Evolutionary conservation across 345 rosid genomes (phyloP).

Genomic region (Mallotus nudiflorus): DNA sequence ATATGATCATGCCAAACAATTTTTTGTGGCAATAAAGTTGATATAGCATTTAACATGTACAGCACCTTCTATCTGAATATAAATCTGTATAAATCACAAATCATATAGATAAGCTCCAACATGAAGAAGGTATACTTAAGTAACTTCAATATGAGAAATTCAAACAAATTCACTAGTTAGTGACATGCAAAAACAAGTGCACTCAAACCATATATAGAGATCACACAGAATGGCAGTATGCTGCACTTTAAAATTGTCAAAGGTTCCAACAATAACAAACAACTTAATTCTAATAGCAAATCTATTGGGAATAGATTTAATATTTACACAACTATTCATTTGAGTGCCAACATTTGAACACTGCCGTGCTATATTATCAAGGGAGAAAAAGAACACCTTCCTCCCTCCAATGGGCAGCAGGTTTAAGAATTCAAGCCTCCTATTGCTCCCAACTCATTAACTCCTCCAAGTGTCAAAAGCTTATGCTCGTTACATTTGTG

Average conservation of each 20-base stretch:
- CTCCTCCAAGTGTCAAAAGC: constrained; percentile 2
- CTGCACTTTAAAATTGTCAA: neutral
- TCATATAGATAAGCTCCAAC: neutral
- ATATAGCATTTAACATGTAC: constrained; percentile 1
- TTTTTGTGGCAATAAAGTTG: constrained; percentile 4
- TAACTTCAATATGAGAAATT: neutral
- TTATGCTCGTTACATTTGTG: neutral
- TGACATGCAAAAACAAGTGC: neutral
- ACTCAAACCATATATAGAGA: constrained; percentile 8
- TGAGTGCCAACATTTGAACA: neutral
- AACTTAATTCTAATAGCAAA: neutral
- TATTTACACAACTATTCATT: neutral
- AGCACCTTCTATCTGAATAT: neutral
- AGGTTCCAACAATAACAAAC: neutral
- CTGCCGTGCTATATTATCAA: neutral
- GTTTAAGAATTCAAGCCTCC: neutral
- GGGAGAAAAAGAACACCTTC: no score
- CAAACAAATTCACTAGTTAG: neutral
- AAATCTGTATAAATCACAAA: neutral
- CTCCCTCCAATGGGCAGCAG: neutral
- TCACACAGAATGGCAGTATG: neutral
- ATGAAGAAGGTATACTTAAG: neutral
- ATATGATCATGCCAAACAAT: constrained; percentile 6
- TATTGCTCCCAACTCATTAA: neutral
- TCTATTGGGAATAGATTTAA: neutral